Conservation (phyloP, 106 monocot genomes). For the Platanthera guangdongensis region DNA sequence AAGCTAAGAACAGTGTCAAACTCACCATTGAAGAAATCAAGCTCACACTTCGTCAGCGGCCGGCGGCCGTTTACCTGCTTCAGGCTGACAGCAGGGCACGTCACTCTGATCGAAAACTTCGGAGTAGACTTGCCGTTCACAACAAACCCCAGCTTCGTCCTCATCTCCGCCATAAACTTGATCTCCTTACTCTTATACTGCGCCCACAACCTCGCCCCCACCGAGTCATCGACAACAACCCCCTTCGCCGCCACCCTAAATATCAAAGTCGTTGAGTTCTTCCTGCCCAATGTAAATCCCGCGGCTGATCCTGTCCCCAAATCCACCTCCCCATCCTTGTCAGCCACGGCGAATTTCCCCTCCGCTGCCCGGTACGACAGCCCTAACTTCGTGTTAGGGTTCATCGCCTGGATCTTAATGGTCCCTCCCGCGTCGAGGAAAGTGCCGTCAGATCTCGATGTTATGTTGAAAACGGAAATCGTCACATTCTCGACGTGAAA, state of each 20-base stretch:
- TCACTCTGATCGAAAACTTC: constrained; percentile 26
- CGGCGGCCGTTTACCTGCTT: constrained; percentile 16
- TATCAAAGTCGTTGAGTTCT: constrained; percentile 36
- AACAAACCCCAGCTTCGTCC: constrained; percentile 20
- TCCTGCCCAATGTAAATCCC: constrained; percentile 26
- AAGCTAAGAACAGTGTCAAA: not conserved
- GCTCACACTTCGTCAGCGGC: constrained; percentile 18
- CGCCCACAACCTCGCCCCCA: constrained; percentile 24
- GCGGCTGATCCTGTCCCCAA: constrained; percentile 17
- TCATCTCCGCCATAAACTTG: constrained; percentile 23
- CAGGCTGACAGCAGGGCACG: constrained; percentile 28
- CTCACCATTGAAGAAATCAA: constrained; percentile 31
- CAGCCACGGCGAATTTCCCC: constrained; percentile 14
- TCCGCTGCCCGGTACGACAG: constrained; percentile 22
- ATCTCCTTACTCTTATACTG: constrained; percentile 24
- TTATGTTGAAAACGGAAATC: constrained; percentile 17
- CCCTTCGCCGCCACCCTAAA: constrained; percentile 18
- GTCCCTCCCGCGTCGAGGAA: constrained; percentile 27
- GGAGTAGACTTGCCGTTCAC: constrained; percentile 8
- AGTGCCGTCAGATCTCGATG: constrained; percentile 28
- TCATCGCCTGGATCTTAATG: constrained; percentile 25
- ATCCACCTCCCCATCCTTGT: constrained; percentile 30
- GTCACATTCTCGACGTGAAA: constrained; percentile 38
- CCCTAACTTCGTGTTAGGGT: constrained; percentile 52
- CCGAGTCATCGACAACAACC: constrained; percentile 29